Base-by-base conservation (phyloP, 352 stramenopile species). In the Phytophthora megakarya region DNA sequence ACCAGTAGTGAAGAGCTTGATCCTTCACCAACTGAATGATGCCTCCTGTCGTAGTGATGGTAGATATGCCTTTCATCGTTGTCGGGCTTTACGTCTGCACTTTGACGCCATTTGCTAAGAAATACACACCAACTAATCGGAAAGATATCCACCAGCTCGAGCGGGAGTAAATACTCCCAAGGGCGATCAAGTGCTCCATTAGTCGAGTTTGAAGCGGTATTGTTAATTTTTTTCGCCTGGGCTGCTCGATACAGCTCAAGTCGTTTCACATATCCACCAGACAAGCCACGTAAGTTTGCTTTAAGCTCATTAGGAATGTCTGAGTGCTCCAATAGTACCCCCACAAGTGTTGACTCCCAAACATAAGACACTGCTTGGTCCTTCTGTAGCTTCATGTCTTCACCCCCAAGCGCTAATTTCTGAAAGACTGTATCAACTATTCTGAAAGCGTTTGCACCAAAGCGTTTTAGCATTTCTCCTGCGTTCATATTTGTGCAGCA, bases 101-200 rank as follows among this genome's bases (percentile, higher is more conserved):
- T 52, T 22, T 71, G 66, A 5, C 76, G 72, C 81, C 81, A 90
- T 38, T 79, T 81, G 3, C 78, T 66, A 23, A 90, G 70, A 43
- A 88, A 86, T 0, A 81, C 45, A 3, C 70, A 53, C 81, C 81
- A 90, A 37, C 73, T 87, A 22, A 90, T 50, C 0, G 75, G 70
- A 15, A 65, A 51, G 18, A 85, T 56, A 21, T 81, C 65, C 5
- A 80, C 61, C 3, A 85, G 40, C 10, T 71, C 55, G 8, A 80
- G 54, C 1, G 46, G 26, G 6, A 84, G 67, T n/a, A 80, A 61
- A 38, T 61, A 54, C 10, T 65, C 49, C 73, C 67, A 78, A 15
- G 59, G 65, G 22, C 57, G 60, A 7, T 65, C 45, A 19, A 69
- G 46, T 1, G 26, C 33, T 21, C 64, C 35, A 22, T 47, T 22